Conservation (phyloP, 2,329 filamentous ascomycete genomes). For the Anisogramma anomala region DNA sequence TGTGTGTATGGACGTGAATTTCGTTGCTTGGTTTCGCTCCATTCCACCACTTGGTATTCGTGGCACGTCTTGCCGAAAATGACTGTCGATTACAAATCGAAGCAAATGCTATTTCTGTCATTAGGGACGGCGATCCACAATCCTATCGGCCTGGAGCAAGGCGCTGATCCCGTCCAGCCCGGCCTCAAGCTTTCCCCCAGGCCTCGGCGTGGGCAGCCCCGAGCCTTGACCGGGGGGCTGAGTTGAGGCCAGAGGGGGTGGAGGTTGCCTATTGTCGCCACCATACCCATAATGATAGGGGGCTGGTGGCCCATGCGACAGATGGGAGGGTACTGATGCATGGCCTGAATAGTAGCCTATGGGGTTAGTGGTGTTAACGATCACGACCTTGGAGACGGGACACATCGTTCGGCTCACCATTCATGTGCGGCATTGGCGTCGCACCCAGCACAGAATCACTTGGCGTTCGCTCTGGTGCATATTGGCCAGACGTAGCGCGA, state of each 20-base stretch:
- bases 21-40: too few species aligned
- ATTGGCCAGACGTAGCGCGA: neutral
- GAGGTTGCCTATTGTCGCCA: neutral
- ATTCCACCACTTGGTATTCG: too few species aligned
- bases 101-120: neutral
- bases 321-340: neutral
- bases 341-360: conserved; percentile 17
- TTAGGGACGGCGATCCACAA: conserved; percentile 34
- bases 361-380: neutral
- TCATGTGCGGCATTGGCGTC: conserved; percentile 10
- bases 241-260: conserved; percentile 17
- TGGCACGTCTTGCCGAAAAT: too few species aligned
- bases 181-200: conserved; percentile 20
- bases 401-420: conserved; percentile 11
- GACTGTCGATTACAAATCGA: neutral
- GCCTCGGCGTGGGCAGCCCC: conserved; percentile 5
- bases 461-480: conserved; percentile 3
- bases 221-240: conserved; percentile 1
- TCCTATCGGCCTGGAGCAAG: conserved; percentile 46
- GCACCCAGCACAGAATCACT: conserved; percentile 5
- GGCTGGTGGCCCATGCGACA: neutral
- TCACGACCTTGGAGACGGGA: neutral
- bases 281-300: conserved; percentile 6
- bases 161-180: conserved; percentile 48
- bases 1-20: too few species aligned